phyloP scores from a whole-genome alignment of 257 asterid genomes.

The Solanum lignicaule region DNA sequence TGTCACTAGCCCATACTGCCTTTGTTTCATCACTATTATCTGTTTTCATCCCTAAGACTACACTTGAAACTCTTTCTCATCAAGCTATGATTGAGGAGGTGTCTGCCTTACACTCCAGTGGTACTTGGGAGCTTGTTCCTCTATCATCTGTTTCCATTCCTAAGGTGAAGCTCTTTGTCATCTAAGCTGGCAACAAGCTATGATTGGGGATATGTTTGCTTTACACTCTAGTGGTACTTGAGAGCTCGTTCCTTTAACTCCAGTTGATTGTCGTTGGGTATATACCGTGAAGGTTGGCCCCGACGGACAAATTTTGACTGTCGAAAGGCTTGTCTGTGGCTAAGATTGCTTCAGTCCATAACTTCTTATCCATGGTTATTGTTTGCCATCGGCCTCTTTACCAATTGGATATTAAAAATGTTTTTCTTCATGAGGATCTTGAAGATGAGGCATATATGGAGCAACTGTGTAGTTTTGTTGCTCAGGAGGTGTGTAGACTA shows the following conservation, averaged over 20 bases:
- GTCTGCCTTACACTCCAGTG: not conserved
- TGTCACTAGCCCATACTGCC: not conserved
- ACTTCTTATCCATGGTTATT: not conserved
- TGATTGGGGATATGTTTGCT: not conserved
- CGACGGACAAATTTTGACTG: not conserved
- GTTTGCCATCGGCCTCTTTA: not conserved
- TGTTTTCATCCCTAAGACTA: not conserved
- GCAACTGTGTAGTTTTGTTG: not conserved
- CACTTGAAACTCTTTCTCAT: not conserved
- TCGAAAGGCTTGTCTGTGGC: not conserved
- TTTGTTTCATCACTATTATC: not conserved
- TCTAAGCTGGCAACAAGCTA: not conserved
- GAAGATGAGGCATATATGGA: not conserved
- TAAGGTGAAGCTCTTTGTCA: not conserved
- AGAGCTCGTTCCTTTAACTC: not conserved
- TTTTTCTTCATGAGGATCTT: not conserved
- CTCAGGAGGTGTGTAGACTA: not conserved
- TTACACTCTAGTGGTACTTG: not conserved
- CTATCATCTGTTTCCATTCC: not conserved
- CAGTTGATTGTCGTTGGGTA: not conserved
- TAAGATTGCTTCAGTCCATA: not conserved
- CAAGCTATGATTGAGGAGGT: not conserved
- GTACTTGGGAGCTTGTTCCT: not conserved
- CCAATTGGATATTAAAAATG: not conserved
- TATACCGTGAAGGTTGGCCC: not conserved